phyloP scores from a whole-genome alignment of 768 basidiomycete genomes.

The Russula sp. region DNA sequence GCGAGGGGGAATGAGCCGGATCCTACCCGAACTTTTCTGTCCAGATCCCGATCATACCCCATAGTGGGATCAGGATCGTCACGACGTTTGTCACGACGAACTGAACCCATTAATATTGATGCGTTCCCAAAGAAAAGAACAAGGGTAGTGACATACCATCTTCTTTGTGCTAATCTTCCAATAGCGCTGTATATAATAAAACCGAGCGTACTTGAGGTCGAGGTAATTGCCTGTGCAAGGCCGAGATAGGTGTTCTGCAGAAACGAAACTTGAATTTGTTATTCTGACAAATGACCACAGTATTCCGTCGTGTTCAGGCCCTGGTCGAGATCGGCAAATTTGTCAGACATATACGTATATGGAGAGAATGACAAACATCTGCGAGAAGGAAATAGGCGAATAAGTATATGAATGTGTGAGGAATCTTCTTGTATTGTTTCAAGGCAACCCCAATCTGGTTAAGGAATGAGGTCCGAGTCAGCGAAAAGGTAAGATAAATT shows the following conservation, averaged over 20 bases:
- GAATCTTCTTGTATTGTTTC: slow-evolving; percentile 73
- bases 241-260: slow-evolving; percentile 78
- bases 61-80: slow-evolving; percentile 74
- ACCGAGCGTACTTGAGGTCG: slow-evolving; percentile 68
- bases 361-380: slow-evolving; percentile 45
- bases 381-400: slow-evolving; percentile 75
- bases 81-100: slow-evolving; percentile 75
- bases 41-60: slow-evolving; percentile 88
- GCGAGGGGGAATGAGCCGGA: not conserved
- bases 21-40: slow-evolving; percentile 66
- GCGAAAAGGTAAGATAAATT: not conserved
- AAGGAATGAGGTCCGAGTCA: not conserved
- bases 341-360: not conserved
- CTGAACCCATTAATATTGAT: slow-evolving; percentile 37
- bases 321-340: slow-evolving; percentile 38
- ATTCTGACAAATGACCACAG: slow-evolving; percentile 77
- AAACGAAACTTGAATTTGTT: slow-evolving; percentile 80
- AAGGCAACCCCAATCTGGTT: slow-evolving; percentile 69
- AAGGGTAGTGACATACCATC: slow-evolving; percentile 47
- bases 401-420: slow-evolving; percentile 80
- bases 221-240: slow-evolving; percentile 70
- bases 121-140: not conserved
- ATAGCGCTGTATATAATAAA: slow-evolving; percentile 80
- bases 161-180: slow-evolving; percentile 78
- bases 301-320: slow-evolving; percentile 79